Evolutionary conservation across 1,284 basidiomycete species (phyloP).

Genomic region (Apiotrichum montevideense): DNA sequence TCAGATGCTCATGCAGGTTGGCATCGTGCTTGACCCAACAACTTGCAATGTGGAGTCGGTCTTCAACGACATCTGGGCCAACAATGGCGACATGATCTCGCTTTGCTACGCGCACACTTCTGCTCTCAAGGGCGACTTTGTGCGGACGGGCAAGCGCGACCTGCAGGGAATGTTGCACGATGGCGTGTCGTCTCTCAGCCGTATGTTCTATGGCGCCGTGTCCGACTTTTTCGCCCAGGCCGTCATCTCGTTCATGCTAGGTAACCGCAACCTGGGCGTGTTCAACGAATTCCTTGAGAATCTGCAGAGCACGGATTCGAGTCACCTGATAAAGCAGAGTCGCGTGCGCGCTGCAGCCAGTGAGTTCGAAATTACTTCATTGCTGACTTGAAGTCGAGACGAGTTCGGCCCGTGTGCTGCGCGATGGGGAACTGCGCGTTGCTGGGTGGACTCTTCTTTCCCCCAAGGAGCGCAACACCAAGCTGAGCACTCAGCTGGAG

Average conservation of each 20-base stretch:
- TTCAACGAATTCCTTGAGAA: conserved; percentile 87
- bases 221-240: conserved; percentile 96
- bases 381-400: conserved; percentile 57
- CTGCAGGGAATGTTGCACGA: conserved; percentile 81
- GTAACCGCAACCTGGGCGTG: conserved; percentile 72
- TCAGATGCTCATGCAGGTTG: conserved; percentile 73
- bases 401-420: conserved; percentile 69
- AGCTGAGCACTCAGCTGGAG: conserved; percentile 70
- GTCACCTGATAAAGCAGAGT: conserved; percentile 77
- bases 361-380: conserved; percentile 22
- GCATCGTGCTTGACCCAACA: conserved; percentile 30
- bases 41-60: conserved; percentile 60
- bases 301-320: conserved; percentile 79
- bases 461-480: conserved; percentile 67
- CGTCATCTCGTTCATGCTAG: conserved; percentile 81
- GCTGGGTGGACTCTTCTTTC: conserved; percentile 90
- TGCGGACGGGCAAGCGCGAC: conserved; percentile 90
- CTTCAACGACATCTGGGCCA: conserved; percentile 90
- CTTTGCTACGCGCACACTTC: conserved; percentile 54
- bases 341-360: conserved; percentile 80
- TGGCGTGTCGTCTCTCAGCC: conserved; percentile 82
- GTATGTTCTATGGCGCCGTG: conserved; percentile 56
- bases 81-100: conserved; percentile 43
- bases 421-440: conserved; percentile 70
- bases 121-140: conserved; percentile 86